These are phyloP conservation scores for Arabidopsis hybrid DNA, from an alignment of 441 rosid genomes.

Conservation along the genomic window DNA sequence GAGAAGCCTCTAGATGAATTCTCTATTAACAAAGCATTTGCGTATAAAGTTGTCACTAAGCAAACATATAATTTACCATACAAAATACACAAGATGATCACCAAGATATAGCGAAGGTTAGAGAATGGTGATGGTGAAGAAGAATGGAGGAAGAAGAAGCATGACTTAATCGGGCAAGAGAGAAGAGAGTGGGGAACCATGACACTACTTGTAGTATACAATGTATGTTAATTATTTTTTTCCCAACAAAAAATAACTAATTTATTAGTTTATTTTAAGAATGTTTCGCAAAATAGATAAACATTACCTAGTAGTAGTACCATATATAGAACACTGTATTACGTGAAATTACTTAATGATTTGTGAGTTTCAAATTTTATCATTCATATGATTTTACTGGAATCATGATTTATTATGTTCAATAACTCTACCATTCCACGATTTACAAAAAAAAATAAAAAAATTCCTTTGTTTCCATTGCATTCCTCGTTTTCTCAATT, in stretches of 20 bases:
- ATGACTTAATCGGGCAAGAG: slow-evolving; percentile 23
- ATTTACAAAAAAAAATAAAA: background rate
- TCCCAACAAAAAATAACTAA: slow-evolving; percentile 1
- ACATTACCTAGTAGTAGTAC: slow-evolving; percentile 20
- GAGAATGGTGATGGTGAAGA: slow-evolving; percentile 19
- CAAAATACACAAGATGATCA: background rate
- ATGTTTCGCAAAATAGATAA: slow-evolving; percentile 19
- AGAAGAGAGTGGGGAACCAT: slow-evolving; percentile 44
- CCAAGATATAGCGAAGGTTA: slow-evolving; percentile 12
- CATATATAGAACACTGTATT: background rate
- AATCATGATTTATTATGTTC: background rate
- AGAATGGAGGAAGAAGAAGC: background rate
- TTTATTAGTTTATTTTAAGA: slow-evolving; percentile 4
- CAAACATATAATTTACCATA: background rate
- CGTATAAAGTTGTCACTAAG: background rate
- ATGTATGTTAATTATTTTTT: slow-evolving; percentile 13
- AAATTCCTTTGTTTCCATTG: no score
- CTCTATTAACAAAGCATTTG: slow-evolving; percentile 17
- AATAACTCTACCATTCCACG: background rate
- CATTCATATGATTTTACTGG: background rate
- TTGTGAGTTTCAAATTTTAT: background rate
- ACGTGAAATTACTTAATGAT: background rate
- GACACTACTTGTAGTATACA: slow-evolving; percentile 35
- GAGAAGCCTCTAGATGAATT: slow-evolving; percentile 24
- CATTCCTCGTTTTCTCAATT: background rate